A percentile compares a stretch with the other conserved stretches of the same genome.
These are phyloP conservation scores for Coleophoma eucalyptorum DNA, from an alignment of 2,329 filamentous ascomycete genomes.

Conservation along the genomic window DNA sequence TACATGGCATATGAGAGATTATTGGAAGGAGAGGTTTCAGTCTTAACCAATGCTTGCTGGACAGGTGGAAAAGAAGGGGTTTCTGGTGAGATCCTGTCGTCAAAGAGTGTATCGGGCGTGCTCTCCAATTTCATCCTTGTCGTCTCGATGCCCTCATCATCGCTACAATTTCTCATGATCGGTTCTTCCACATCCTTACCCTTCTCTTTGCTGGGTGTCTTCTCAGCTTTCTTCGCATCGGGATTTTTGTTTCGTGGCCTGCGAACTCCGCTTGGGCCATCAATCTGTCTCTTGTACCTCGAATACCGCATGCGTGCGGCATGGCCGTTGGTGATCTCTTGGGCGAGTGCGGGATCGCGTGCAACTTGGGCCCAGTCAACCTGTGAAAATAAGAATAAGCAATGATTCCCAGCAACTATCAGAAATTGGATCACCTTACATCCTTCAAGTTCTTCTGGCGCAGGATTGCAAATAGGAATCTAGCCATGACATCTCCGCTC, in stretches of 20 bases:
- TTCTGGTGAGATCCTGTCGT: background rate
- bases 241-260: conserved; percentile 10
- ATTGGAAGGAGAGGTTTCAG: background rate
- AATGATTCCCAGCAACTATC: background rate
- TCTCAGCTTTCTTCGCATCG: conserved; percentile 17
- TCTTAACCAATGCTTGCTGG: background rate
- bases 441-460: conserved; percentile 50
- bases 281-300: conserved; percentile 49
- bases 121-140: background rate
- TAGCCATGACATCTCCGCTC: conserved; percentile 43
- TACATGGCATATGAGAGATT: background rate
- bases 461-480: conserved; percentile 51
- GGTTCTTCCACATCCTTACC: background rate
- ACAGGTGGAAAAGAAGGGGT: background rate
- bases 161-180: background rate
- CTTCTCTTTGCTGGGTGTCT: conserved; percentile 2
- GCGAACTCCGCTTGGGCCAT: conserved; percentile 30
- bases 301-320: conserved; percentile 54
- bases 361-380: conserved; percentile 51
- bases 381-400: conserved; percentile 25
- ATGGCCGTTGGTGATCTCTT: conserved; percentile 51
- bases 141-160: background rate
- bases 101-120: background rate
- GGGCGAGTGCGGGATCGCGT: conserved; percentile 26
- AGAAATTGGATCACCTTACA: conserved; percentile 27